Percentiles rank a stretch among this genome's conserved stretches.
phyloP scores from a whole-genome alignment of 805 yeast species.

The Yamadazyma kitorensis region DNA sequence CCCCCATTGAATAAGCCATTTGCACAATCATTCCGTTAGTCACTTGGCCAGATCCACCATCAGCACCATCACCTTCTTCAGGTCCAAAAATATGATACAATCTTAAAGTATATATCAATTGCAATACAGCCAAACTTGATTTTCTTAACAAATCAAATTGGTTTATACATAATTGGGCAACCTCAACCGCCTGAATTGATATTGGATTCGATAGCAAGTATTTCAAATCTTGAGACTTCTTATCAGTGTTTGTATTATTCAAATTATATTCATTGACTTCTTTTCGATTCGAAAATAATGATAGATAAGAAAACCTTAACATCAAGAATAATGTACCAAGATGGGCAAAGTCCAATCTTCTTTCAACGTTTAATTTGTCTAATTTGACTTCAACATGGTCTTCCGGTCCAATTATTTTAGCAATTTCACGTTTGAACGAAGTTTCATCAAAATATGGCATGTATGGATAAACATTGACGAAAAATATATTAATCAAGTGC shows the following conservation, averaged over 20 bases:
- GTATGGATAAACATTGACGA: constrained; percentile 57
- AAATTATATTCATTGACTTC: constrained; percentile 27
- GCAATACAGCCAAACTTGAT: constrained; percentile 49
- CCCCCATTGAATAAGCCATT: constrained; percentile 64
- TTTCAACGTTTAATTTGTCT: constrained; percentile 24
- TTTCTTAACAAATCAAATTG: constrained; percentile 33
- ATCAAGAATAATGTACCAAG: constrained; percentile 34
- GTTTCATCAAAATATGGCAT: constrained; percentile 66
- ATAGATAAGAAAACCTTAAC: constrained; percentile 33
- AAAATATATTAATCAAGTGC: constrained; percentile 56
- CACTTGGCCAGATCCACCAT: constrained; percentile 59
- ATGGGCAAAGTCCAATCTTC: constrained; percentile 32
- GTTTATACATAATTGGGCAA: constrained; percentile 36
- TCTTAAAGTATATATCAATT: constrained; percentile 51
- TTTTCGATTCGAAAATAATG: constrained; percentile 34
- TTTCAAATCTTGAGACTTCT: constrained; percentile 21
- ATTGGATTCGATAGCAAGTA: constrained; percentile 31
- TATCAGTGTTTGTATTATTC: constrained; percentile 19
- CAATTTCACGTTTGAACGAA: constrained; percentile 42
- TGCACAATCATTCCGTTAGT: constrained; percentile 56
- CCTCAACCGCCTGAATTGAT: constrained; percentile 24
- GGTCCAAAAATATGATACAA: constrained; percentile 50
- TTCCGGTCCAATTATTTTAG: constrained; percentile 43
- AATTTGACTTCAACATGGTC: constrained; percentile 19
- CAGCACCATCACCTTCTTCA: constrained; percentile 57